Base-by-base conservation (phyloP, 176 grass and related monocot genomes). In the Aegilops speltoides region DNA sequence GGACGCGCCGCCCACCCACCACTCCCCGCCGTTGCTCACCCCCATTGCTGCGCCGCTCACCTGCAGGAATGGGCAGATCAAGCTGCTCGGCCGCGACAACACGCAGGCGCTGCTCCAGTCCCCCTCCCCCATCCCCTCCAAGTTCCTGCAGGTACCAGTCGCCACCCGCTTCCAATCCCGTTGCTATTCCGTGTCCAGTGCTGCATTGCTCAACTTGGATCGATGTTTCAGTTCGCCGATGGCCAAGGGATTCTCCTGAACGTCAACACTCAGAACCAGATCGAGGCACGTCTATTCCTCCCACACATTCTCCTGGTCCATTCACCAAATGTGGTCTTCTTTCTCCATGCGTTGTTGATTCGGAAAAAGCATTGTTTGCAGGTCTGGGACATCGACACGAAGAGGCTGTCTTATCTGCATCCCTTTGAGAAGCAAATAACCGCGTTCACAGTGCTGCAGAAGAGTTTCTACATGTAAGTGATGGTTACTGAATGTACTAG, bases 11-110 rank as follows among this genome's bases (percentile, higher is more conserved):
- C 16, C 62, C 16, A 54, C 22, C 60, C 3, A 3, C 3, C 23
- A 33, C 22, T 10, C 13, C 66, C 45, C 15, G 28, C 70, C 7
- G 46, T 36, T 4, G 19, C 65, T 45, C 32, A 79, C 36, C 33
- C 78, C 54, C 34, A 1, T 10, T 54, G n/a, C 45, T 22, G 1
- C 22, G 3, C 14, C 50, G 50, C 50, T 1, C 52, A 12, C 37
- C 23, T 88, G 63, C 89, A 99, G 97, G 88, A 96, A 94, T 86
- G 97, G 94, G 24, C 88, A 93, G 76, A 93, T 96, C 91, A 99
- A 99, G 89, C 81, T 96, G 34, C 88, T 99, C 41, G 97, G 94
- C 81, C 93, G 89, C 57, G 94, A 96, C 88, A 96, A 99, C 84
- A 91, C 92, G 61, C 97, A 99, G 95, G 90, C 85, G 72, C 89